phyloP scores from a whole-genome alignment of 2,329 filamentous ascomycete genomes.

The Aureobasidium sp. region DNA sequence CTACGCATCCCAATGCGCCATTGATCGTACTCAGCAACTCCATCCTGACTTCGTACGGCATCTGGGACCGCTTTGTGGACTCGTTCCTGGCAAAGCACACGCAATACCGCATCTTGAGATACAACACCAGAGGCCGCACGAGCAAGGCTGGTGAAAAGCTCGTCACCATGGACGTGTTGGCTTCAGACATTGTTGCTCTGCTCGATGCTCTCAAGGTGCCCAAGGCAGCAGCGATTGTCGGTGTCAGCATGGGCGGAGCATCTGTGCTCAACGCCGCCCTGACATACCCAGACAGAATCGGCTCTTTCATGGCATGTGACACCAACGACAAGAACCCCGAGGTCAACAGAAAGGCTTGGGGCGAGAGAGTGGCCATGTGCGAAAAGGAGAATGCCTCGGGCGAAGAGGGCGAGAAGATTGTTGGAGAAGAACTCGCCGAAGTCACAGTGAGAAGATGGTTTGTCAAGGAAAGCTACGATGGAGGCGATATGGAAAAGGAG shows the following conservation, averaged over 20 bases:
- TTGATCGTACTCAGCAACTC: constrained; percentile 71
- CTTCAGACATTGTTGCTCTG: constrained; percentile 57
- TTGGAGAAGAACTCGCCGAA: constrained; percentile 54
- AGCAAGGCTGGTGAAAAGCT: constrained; percentile 29
- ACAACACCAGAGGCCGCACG: constrained; percentile 64
- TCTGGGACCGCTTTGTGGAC: constrained; percentile 69
- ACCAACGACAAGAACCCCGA: constrained; percentile 65
- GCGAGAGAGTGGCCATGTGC: constrained; percentile 61
- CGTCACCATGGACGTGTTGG: constrained; percentile 53
- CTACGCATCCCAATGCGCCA: constrained; percentile 55
- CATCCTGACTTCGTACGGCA: constrained; percentile 65
- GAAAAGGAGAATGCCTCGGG: constrained; percentile 42
- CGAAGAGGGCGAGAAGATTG: constrained; percentile 44
- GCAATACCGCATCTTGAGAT: constrained; percentile 66
- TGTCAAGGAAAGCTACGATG: constrained; percentile 48
- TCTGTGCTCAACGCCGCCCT: constrained; percentile 67
- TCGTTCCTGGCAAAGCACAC: constrained; percentile 47
- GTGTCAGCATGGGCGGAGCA: constrained; percentile 73
- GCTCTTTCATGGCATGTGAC: constrained; percentile 63
- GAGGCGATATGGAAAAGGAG: constrained; percentile 38
- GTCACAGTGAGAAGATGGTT: constrained; percentile 73
- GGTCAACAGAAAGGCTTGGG: constrained; percentile 71
- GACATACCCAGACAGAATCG: constrained; percentile 50
- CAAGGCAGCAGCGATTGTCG: constrained; percentile 58
- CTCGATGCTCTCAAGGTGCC: constrained; percentile 61